Evolutionary conservation across 768 basidiomycete genomes (phyloP), one percentile per base, ranked within the genome.

Genomic region (Crassisporium funariophilum): DNA sequence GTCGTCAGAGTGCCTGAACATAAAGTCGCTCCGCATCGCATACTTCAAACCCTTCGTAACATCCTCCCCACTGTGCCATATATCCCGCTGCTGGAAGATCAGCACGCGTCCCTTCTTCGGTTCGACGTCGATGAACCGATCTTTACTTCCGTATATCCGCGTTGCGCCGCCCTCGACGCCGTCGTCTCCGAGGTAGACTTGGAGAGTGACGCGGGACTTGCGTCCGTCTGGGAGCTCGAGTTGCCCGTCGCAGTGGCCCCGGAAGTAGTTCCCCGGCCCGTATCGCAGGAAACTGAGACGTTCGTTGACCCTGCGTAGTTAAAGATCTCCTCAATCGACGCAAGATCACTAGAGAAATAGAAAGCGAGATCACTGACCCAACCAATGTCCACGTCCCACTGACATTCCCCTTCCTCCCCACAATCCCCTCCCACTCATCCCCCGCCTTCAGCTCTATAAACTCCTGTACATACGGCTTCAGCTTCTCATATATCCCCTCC

Each of bases 201-300:
- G 74, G 15, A 76, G 37, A 1, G 75, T 78, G 2, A 73, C 68
- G 11, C 67, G 63, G 0, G 70, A 68, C 24, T 61, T 63, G 17
- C 70, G 64, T 27, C 68, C 70, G 35, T 73, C 71, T 0, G 68
- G 68, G 5, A 72, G 62, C 21, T 64, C 53, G 5, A 65, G 53
- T 9, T 60, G 60, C 1, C 69, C 71, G 47, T 77, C 75, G 36
- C 66, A 67, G 45, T 76, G 73, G 4, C 56, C 59, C 33, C 56
- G 62, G 59, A 76, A 77, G 51, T 67, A 76, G 38, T 75, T 61
- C 0, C 75, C 74, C n/a, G 67, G 64, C 0, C 72, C 72, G 33
- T 77, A 78, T 21, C 63, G 60, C 16, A 78, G 53, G 55, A 74
- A 78, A 41, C 70, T 73, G 10, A 77, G 62, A 2, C 75, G 68